These are phyloP conservation scores for Actinomucor elegans DNA, from an alignment of 371 early-diverging fungal genomes.

Conservation along the genomic window DNA sequence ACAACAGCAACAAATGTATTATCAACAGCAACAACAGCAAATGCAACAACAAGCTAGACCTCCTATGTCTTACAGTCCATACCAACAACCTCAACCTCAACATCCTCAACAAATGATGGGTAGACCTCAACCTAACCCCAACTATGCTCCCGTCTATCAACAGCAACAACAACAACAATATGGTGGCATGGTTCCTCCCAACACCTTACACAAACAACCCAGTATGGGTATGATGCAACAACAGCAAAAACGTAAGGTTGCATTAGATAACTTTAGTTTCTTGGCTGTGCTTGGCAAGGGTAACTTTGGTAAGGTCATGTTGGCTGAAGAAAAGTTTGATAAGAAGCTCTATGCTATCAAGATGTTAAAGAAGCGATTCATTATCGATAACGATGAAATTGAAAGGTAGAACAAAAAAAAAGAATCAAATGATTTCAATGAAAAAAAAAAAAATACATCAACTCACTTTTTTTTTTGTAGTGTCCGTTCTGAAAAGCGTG, in stretches of 20 bases:
- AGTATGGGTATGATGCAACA: no score
- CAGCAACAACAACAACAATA: conserved; percentile 14
- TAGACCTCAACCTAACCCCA: conserved; percentile 14
- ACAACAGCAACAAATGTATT: conserved; percentile 25
- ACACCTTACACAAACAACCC: conserved; percentile 6
- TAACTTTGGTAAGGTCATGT: conserved; percentile 98
- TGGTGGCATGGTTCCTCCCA: not conserved
- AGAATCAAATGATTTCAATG: not conserved
- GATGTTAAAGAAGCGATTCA: conserved; percentile 94
- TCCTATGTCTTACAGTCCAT: conserved; percentile 21
- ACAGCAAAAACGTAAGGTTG: conserved; percentile 41
- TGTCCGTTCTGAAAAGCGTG: conserved; percentile 90
- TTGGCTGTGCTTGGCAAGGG: conserved; percentile 95
- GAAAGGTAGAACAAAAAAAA: conserved; percentile 51
- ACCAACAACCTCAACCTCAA: conserved; percentile 28
- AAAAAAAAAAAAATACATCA: not conserved
- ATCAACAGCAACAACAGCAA: conserved; percentile 29
- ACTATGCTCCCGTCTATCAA: conserved; percentile 16
- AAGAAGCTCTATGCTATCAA: conserved; percentile 93
- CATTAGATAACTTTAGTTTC: conserved; percentile 83
- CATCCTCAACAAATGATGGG: conserved; percentile 23
- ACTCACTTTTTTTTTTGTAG: conserved; percentile 31
- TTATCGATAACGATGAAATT: conserved; percentile 91
- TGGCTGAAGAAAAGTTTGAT: conserved; percentile 85
- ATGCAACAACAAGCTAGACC: conserved; percentile 25